Evolutionary conservation across 2,329 filamentous ascomycete genomes (phyloP), one percentile per base, ranked within the genome.

Genomic region (Graphium sp.): DNA sequence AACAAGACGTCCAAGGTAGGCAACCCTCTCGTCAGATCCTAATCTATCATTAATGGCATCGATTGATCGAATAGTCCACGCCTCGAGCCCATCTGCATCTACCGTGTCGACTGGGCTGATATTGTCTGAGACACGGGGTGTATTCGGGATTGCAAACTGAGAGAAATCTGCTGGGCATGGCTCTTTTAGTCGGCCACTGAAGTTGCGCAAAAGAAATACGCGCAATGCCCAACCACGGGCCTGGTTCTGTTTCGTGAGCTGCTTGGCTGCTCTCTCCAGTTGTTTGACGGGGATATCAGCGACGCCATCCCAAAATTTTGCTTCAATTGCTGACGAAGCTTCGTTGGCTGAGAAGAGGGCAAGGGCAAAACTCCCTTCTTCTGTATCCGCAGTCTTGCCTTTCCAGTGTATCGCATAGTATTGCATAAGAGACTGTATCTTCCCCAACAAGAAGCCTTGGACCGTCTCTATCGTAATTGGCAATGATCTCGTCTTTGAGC

Each of bases 221-320:
- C 55, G 50, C 17, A 62, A 37, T 35, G 54, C 55, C 60, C 62
- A 66, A n/a, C n/a, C n/a, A n/a, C n/a, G n/a, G n/a, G n/a, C n/a
- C n/a, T n/a, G n/a, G n/a, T n/a, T n/a, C n/a, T n/a, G n/a, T n/a
- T n/a, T n/a, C n/a, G n/a, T n/a, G n/a, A n/a, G 44, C 14, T 45
- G 32, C 18, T 38, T 39, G 27, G 47, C 52, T 26, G 43, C 37
- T 32, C 49, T 47, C 28, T 54, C 52, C 5, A 58, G 41, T 27
- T 49, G 51, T 16, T 44, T 43, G 9, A 47, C 30, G 7, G 48
- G 18, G 16, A 32, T 12, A 7, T n/a, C 33, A 13, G 33, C 18
- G 17, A 33, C 34, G 21, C 28, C 32, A n/a, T 35, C 25, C 5
- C 31, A 19, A 5, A 29, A 23, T 7, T 18, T 14, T 4, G 33